phyloP scores from a whole-genome alignment of 805 yeast species.

The Phaffomyces antillensis region DNA sequence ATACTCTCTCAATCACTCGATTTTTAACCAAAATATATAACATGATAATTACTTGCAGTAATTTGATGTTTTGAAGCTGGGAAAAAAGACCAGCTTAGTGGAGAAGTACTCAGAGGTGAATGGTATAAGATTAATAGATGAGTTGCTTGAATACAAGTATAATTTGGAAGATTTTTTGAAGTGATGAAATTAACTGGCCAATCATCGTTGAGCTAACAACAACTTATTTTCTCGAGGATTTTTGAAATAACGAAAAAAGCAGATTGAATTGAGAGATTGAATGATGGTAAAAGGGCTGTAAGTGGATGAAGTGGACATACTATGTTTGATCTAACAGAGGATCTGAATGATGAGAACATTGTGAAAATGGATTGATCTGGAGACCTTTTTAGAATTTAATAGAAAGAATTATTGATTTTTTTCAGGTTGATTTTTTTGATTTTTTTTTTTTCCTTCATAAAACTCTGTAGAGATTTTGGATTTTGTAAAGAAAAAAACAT shows the following conservation, averaged over 20 bases:
- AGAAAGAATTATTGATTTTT: background rate
- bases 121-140: no score
- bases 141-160: no score
- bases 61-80: no score
- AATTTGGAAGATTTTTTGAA: background rate
- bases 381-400: background rate
- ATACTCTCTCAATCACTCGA: no score
- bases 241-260: background rate
- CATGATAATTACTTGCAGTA: no score
- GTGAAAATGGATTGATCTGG: constrained; percentile 6
- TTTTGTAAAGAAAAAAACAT: no score
- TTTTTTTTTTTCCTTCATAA: background rate
- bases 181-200: constrained; percentile 2
- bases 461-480: constrained; percentile 1
- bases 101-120: no score
- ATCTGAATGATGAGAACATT: constrained; percentile 27
- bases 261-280: background rate
- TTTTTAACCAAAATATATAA: no score
- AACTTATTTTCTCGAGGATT: constrained; percentile 1
- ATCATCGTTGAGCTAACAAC: constrained; percentile 8
- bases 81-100: no score
- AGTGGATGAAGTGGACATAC: constrained; percentile 14
- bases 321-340: constrained; percentile 26
- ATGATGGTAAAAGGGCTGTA: no score
- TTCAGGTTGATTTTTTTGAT: constrained; percentile 3